These are phyloP conservation scores for Tetrahymena elliotti DNA, from an alignment of 73 alveolate genomes.

Conservation along the genomic window DNA sequence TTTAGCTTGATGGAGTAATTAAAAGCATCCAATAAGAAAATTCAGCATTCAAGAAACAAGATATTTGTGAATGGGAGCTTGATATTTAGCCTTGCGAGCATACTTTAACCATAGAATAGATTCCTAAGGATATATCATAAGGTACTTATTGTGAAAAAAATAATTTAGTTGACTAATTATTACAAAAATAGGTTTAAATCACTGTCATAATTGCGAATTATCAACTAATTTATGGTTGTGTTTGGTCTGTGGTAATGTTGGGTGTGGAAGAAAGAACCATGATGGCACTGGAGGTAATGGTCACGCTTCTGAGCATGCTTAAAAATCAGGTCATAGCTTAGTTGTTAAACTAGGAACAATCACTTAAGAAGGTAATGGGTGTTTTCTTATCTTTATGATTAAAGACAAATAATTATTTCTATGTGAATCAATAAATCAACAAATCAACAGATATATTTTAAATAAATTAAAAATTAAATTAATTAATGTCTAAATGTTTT, in stretches of 20 bases:
- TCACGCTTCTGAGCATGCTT: constrained; percentile 90
- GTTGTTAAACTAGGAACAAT: constrained; percentile 99
- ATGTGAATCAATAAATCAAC: neutral
- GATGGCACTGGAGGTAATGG: constrained; percentile 97
- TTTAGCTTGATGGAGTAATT: constrained; percentile 58
- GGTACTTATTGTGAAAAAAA: neutral
- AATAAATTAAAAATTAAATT: neutral
- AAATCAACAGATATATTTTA: neutral
- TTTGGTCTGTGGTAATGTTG: constrained; percentile 94
- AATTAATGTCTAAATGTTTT: neutral
- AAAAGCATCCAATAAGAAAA: constrained; percentile 70
- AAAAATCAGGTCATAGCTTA: constrained; percentile 75
- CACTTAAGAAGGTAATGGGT: constrained; percentile 99
- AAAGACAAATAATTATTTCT: neutral
- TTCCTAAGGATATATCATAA: constrained; percentile 51
- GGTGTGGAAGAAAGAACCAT: constrained; percentile 94
- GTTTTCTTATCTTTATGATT: constrained; percentile 84
- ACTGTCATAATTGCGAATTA: constrained; percentile 90
- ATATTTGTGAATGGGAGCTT: constrained; percentile 92
- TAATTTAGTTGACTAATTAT: neutral
- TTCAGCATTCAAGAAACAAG: constrained; percentile 79
- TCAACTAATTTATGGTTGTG: constrained; percentile 96
- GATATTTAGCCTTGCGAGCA: constrained; percentile 92
- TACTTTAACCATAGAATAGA: constrained; percentile 78
- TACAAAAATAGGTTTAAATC: constrained; percentile 79